Evolutionary conservation across 2,329 filamentous ascomycete species (phyloP).

Genomic region (Onygenales sp.): DNA sequence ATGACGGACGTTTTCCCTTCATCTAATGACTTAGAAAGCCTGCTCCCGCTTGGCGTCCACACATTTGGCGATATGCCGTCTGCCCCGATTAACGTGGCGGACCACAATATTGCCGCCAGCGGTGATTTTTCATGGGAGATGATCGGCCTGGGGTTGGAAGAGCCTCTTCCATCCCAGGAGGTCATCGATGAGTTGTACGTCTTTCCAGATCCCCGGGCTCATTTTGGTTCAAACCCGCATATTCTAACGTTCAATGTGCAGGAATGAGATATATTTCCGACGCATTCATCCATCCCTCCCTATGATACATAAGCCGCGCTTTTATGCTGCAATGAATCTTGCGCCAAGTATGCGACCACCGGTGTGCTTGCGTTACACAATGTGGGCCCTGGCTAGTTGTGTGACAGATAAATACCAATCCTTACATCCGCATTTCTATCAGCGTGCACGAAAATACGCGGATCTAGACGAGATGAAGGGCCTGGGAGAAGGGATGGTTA

Average conservation of each 20-base stretch:
- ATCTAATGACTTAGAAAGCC: neutral
- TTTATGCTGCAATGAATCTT: constrained; percentile 79
- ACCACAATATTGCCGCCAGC: constrained; percentile 16
- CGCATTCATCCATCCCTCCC: constrained; percentile 79
- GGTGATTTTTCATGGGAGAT: constrained; percentile 70
- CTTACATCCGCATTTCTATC: constrained; percentile 82
- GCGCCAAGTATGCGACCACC: constrained; percentile 79
- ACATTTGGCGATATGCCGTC: neutral
- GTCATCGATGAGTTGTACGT: constrained; percentile 74
- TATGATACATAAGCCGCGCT: constrained; percentile 82
- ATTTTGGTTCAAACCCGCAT: constrained; percentile 1
- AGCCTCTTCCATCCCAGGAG: constrained; percentile 67
- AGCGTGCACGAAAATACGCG: constrained; percentile 77
- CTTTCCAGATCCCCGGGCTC: neutral
- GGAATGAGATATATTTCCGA: constrained; percentile 78
- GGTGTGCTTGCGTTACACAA: constrained; percentile 80
- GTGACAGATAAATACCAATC: constrained; percentile 71
- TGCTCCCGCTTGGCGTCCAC: neutral
- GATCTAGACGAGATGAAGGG: constrained; percentile 87
- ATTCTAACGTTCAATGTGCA: constrained; percentile 27
- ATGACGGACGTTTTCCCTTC: neutral
- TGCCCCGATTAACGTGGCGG: constrained; percentile 14
- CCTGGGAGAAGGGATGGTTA: constrained; percentile 81
- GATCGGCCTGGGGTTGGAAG: constrained; percentile 70
- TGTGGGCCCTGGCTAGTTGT: constrained; percentile 90